These are phyloP conservation scores for Coemansia asiatica DNA, from an alignment of 192 early-diverging fungal genomes.

Conservation along the genomic window DNA sequence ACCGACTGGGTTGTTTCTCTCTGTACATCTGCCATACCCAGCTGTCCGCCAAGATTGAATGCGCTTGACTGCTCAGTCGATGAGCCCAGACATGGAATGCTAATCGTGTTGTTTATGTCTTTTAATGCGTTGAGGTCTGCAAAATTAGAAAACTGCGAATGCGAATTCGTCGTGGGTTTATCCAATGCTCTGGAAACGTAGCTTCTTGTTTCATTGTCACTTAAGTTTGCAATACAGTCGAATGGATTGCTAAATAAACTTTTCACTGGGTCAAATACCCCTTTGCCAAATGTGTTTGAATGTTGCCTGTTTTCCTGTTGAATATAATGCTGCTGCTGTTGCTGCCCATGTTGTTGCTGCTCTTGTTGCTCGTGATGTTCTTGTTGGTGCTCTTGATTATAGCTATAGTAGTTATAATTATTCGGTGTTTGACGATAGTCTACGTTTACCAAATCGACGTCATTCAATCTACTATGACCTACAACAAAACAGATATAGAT, in stretches of 20 bases:
- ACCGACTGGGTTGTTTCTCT: no score
- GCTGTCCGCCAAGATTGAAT: neutral
- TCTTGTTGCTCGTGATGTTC: neutral
- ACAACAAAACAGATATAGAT: conserved; percentile 27
- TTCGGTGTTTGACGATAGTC: conserved; percentile 1
- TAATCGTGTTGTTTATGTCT: no score
- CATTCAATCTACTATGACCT: conserved; percentile 39
- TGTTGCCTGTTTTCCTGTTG: neutral
- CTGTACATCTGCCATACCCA: no score
- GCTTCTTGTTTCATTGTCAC: neutral
- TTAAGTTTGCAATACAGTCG: neutral
- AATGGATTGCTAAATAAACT: neutral
- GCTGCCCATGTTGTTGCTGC: neutral
- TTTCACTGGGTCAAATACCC: neutral
- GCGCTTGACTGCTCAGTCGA: no score
- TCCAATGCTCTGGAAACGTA: neutral
- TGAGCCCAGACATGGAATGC: no score
- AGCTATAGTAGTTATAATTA: no score
- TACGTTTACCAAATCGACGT: conserved; percentile 8
- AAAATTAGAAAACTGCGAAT: neutral
- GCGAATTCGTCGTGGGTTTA: neutral
- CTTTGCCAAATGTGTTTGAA: neutral
- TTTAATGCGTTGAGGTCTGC: neutral
- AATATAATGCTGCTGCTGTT: neutral
- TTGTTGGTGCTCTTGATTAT: neutral